These are phyloP conservation scores for Zasmidium cellare DNA, from an alignment of 2,329 filamentous ascomycete genomes.

Conservation along the genomic window DNA sequence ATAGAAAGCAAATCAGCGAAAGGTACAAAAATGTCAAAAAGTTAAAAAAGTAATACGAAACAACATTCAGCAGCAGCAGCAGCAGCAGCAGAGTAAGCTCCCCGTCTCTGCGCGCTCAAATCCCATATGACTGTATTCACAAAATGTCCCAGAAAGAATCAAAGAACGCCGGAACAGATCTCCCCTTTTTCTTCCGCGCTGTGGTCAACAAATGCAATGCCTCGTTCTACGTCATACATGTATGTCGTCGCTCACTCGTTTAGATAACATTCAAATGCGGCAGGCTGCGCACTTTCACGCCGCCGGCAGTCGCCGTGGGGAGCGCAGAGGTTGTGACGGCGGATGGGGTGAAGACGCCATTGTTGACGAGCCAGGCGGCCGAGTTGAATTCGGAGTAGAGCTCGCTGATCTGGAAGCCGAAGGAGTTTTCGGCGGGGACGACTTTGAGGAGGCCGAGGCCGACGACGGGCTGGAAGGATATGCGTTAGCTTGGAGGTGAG, in stretches of 20 bases:
- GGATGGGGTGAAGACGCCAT: slow-evolving; percentile 27
- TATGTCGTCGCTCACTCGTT: background rate
- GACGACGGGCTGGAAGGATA: slow-evolving; percentile 24
- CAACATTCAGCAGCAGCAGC: too few relatives aligned
- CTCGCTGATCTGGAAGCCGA: slow-evolving; percentile 29
- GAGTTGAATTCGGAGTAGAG: slow-evolving; percentile 34
- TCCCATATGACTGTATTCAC: too few relatives aligned
- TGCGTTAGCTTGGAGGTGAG: background rate
- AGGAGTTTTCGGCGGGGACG: slow-evolving; percentile 26
- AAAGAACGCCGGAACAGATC: too few relatives aligned
- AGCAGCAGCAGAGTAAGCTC: too few relatives aligned
- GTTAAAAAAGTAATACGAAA: too few relatives aligned
- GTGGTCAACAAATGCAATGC: too few relatives aligned
- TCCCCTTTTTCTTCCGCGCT: too few relatives aligned
- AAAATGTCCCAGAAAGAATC: too few relatives aligned
- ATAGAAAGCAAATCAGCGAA: too few relatives aligned
- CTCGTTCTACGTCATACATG: too few relatives aligned
- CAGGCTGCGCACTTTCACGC: background rate
- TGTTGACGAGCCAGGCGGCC: slow-evolving; percentile 33
- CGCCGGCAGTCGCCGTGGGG: slow-evolving; percentile 12
- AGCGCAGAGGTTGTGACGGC: slow-evolving; percentile 20
- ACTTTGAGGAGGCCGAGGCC: slow-evolving; percentile 28
- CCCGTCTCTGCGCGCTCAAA: too few relatives aligned
- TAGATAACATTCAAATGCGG: slow-evolving; percentile 1
- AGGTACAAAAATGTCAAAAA: too few relatives aligned